A percentile compares a stretch with the other conserved stretches of the same genome.
Conservation (phyloP, 768 basidiomycete genomes). For the Cystofilobasidium bisporidii region DNA sequence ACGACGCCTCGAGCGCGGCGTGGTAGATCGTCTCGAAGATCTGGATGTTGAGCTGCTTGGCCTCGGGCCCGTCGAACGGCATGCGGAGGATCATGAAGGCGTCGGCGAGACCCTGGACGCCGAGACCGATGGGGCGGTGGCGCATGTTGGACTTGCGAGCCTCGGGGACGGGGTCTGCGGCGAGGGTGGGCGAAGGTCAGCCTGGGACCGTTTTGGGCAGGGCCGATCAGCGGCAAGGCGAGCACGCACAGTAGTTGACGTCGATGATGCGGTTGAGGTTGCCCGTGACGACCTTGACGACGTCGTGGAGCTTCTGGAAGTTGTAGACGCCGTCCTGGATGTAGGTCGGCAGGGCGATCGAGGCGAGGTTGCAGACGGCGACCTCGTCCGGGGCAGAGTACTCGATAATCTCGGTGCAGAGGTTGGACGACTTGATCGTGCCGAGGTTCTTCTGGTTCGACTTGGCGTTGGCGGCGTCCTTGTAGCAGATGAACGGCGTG, state of each 20-base stretch:
- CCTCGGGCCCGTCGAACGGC: slow-evolving; percentile 85
- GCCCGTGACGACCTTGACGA: slow-evolving; percentile 80
- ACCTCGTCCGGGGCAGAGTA: slow-evolving; percentile 95
- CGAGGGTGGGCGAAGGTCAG: slow-evolving; percentile 34
- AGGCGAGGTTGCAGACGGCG: slow-evolving; percentile 97
- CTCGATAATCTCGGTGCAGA: slow-evolving; percentile 98
- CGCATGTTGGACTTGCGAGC: slow-evolving; percentile 90
- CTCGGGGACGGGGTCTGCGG: slow-evolving; percentile 73
- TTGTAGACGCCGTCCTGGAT: slow-evolving; percentile 66
- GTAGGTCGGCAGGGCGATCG: slow-evolving; percentile 86
- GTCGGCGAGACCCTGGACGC: slow-evolving; percentile 95
- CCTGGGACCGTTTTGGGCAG: no score
- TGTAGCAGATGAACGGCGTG: slow-evolving; percentile 98
- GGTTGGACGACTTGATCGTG: slow-evolving; percentile 97
- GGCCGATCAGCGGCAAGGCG: not conserved
- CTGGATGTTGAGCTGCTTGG: slow-evolving; percentile 78
- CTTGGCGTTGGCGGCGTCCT: slow-evolving; percentile 87
- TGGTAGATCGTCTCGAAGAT: slow-evolving; percentile 99
- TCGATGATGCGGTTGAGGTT: slow-evolving; percentile 94
- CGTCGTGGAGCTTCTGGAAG: slow-evolving; percentile 89
- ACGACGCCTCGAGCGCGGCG: slow-evolving; percentile 79
- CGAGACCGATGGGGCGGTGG: slow-evolving; percentile 92
- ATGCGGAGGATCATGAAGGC: slow-evolving; percentile 94
- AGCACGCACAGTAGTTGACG: slow-evolving; percentile 33
- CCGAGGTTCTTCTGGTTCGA: slow-evolving; percentile 98